A percentile compares a stretch with the other conserved stretches of the same genome.
Conservation (phyloP, 139 green algal genomes). For the Bryopsis sp. region DNA sequence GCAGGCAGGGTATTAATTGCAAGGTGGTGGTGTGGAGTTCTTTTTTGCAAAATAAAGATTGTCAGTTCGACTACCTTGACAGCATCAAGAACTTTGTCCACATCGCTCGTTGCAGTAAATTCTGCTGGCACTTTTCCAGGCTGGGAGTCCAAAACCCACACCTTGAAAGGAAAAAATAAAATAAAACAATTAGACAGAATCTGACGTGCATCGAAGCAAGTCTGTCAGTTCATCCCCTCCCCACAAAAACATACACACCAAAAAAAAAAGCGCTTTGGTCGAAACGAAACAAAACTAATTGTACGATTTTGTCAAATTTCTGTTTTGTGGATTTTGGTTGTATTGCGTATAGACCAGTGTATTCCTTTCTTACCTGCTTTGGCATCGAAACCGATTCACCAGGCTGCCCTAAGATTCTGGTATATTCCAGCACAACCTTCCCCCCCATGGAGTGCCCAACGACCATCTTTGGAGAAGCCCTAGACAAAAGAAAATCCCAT, state of each 20-base stretch:
- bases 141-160: constrained; percentile 70
- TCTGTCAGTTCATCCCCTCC: not conserved
- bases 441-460: constrained; percentile 69
- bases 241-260: not conserved
- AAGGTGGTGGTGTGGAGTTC: too few species aligned
- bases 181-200: too few species aligned
- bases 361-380: not conserved
- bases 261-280: too few species aligned
- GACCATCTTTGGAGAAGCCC: constrained; percentile 27
- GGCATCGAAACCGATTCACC: too few species aligned
- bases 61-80: too few species aligned
- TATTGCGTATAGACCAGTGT: not conserved
- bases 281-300: too few species aligned
- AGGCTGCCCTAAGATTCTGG: not conserved
- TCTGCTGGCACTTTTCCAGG: constrained; percentile 37
- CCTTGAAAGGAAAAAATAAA: constrained; percentile 25
- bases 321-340: too few species aligned
- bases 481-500: not conserved
- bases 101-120: not conserved
- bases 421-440: constrained; percentile 59
- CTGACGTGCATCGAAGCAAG: too few species aligned
- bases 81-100: constrained; percentile 1
- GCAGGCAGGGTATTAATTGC: constrained; percentile 1
- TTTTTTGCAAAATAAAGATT: too few species aligned
- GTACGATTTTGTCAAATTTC: too few species aligned